A percentile compares a stretch with the other conserved stretches of the same genome.
Evolutionary conservation across 2,329 filamentous ascomycete genomes (phyloP).

Genomic region (Blastomyces emzantsi): DNA sequence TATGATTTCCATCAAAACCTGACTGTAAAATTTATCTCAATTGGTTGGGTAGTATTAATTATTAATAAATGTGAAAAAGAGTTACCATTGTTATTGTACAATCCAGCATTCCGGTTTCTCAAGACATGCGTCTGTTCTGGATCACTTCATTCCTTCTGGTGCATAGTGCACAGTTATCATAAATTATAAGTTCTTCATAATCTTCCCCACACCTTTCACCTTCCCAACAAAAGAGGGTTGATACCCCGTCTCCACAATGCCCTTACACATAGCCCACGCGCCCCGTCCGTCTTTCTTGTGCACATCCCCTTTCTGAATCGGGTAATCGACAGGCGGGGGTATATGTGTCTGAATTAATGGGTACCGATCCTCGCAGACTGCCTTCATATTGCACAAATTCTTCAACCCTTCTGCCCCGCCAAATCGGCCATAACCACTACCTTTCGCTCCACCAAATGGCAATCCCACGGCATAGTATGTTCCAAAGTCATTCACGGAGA

Average conservation of each 20-base stretch:
- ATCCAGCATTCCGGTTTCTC: not conserved
- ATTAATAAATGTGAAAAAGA: not conserved
- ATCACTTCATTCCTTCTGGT: not conserved
- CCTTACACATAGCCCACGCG: conserved; percentile 51
- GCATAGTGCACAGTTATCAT: not conserved
- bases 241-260: conserved; percentile 39
- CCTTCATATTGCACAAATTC: conserved; percentile 78
- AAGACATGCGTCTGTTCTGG: not conserved
- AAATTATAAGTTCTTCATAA: conserved; percentile 32
- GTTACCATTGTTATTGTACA: not conserved
- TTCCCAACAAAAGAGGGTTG: conserved; percentile 36
- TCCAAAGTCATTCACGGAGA: conserved; percentile 91
- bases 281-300: conserved; percentile 45
- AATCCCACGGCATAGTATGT: conserved; percentile 88
- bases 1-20: not conserved
- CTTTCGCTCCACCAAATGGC: conserved; percentile 85
- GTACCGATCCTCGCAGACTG: conserved; percentile 68
- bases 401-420: conserved; percentile 82
- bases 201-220: conserved; percentile 29
- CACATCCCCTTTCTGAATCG: conserved; percentile 55
- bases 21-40: not conserved
- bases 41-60: not conserved
- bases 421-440: conserved; percentile 87
- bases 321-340: conserved; percentile 71
- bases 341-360: conserved; percentile 61